Percentiles rank a stretch among this genome's conserved stretches.
phyloP scores from a whole-genome alignment of 1,284 basidiomycete genomes.

The Ganoderma resinaceum region DNA sequence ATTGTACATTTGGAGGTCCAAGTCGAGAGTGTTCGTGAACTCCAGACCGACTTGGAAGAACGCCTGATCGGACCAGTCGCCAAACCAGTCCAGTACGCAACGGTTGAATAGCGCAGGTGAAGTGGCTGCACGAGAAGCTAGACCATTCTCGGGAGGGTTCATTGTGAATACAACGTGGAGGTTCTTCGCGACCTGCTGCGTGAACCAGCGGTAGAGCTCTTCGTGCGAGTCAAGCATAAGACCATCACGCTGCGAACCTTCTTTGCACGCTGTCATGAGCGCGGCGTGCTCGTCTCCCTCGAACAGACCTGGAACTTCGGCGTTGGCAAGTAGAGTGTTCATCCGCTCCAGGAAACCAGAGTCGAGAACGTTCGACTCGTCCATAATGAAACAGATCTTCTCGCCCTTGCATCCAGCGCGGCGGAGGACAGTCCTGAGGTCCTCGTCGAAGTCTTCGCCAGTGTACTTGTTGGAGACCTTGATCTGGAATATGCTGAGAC shows the following conservation, averaged over 20 bases:
- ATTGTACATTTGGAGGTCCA: slow-evolving; percentile 83
- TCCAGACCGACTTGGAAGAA: slow-evolving; percentile 97
- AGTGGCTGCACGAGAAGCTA: slow-evolving; percentile 95
- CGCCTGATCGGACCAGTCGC: slow-evolving; percentile 97
- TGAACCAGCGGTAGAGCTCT: slow-evolving; percentile 97
- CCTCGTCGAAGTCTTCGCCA: slow-evolving; percentile 98
- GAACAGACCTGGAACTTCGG: slow-evolving; percentile 99
- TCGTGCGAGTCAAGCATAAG: slow-evolving; percentile 98
- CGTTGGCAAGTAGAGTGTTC: slow-evolving; percentile 99
- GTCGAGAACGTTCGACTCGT: slow-evolving; percentile 98
- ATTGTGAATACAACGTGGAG: slow-evolving; percentile 98
- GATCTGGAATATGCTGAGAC: slow-evolving; percentile 98
- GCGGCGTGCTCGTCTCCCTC: slow-evolving; percentile 98
- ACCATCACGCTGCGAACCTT: slow-evolving; percentile 97
- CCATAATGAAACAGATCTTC: slow-evolving; percentile 99
- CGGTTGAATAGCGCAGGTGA: slow-evolving; percentile 98
- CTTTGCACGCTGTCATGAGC: slow-evolving; percentile 98
- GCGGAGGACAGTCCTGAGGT: slow-evolving; percentile 92
- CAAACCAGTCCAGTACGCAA: slow-evolving; percentile 98
- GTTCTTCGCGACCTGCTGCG: slow-evolving; percentile 95
- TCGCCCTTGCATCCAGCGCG: slow-evolving; percentile 98
- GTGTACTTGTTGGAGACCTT: slow-evolving; percentile 99
- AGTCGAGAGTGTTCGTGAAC: slow-evolving; percentile 91
- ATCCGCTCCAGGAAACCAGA: slow-evolving; percentile 98
- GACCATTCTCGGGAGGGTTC: slow-evolving; percentile 97